Evolutionary conservation across 1,284 basidiomycete species (phyloP).

Genomic region (Naganishia cerealis): DNA sequence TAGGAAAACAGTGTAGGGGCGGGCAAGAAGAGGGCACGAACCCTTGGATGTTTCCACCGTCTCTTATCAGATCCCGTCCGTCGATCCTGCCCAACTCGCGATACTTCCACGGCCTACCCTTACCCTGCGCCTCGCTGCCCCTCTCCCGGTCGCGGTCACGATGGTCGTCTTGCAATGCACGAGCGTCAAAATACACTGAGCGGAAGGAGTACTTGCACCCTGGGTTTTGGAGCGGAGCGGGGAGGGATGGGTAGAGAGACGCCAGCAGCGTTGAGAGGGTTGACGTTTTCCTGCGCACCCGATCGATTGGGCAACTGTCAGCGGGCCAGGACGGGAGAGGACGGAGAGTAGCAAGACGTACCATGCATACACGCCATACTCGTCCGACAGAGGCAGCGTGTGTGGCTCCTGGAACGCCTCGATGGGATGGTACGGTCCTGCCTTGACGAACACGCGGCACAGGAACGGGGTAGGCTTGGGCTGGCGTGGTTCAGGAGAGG

Average conservation of each 20-base stretch:
- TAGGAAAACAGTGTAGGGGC: background rate
- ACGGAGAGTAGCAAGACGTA: background rate
- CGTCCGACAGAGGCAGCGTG: conserved; percentile 17
- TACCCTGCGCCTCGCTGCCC: background rate
- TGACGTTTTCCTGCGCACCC: conserved; percentile 7
- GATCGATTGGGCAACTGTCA: no score
- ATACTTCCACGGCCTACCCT: conserved; percentile 4
- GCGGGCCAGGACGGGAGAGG: no score
- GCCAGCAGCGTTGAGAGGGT: conserved; percentile 23
- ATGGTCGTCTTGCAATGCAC: background rate
- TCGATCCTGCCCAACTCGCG: conserved; percentile 22
- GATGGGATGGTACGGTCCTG: conserved; percentile 9
- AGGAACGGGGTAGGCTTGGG: conserved; percentile 7
- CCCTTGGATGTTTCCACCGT: conserved; percentile 1
- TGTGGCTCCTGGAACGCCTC: conserved; percentile 16
- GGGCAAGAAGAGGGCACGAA: conserved; percentile 1
- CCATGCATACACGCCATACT: conserved; percentile 24
- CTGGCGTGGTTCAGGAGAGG: background rate
- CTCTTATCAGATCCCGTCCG: conserved; percentile 12
- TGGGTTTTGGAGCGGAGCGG: background rate
- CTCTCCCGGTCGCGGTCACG: conserved; percentile 8
- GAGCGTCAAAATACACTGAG: conserved; percentile 13
- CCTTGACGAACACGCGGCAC: conserved; percentile 13
- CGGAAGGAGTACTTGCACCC: conserved; percentile 10
- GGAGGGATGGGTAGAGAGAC: conserved; percentile 20